phyloP scores from a whole-genome alignment of 306 rosid species.

The Boehmeria nivea region DNA sequence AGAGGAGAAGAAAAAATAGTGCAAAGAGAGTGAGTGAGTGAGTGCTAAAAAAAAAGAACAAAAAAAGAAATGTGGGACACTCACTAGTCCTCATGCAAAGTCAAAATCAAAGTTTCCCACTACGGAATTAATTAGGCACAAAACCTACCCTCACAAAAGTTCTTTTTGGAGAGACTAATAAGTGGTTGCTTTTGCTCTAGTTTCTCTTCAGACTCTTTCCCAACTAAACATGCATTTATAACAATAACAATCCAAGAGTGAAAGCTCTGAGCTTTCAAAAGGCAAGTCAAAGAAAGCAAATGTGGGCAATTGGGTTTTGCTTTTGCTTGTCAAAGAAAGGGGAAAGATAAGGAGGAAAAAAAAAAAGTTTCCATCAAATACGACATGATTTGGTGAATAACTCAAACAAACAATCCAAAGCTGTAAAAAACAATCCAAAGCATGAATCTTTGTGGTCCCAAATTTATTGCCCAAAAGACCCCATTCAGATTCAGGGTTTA shows the following conservation, averaged over 20 bases:
- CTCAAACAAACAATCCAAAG: conserved; percentile 18
- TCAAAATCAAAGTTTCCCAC: conserved; percentile 26
- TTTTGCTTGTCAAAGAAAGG: conserved; percentile 10
- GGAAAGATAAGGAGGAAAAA: neutral
- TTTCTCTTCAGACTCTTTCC: neutral
- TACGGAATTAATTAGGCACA: conserved; percentile 13
- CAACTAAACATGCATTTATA: neutral
- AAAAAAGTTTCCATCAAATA: conserved; percentile 9
- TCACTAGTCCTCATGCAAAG: conserved; percentile 17
- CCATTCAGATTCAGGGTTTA: conserved; percentile 10
- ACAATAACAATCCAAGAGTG: conserved; percentile 3
- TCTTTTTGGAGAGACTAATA: conserved; percentile 5
- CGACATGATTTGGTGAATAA: conserved; percentile 19
- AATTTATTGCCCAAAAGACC: conserved; percentile 3
- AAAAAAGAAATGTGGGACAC: conserved; percentile 21
- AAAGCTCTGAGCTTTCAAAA: conserved; percentile 12
- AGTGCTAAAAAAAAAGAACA: neutral
- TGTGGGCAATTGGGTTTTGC: conserved; percentile 9
- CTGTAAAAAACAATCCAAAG: conserved; percentile 19
- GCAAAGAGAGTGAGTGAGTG: too few species aligned
- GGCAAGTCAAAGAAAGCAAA: conserved; percentile 8
- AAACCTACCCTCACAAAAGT: conserved; percentile 21
- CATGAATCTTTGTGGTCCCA: conserved; percentile 28
- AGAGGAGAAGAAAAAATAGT: neutral
- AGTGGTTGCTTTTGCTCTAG: conserved; percentile 10